Base-by-base conservation (phyloP, 495 filamentous ascomycete species). In the Lasiosphaeria ovina region DNA sequence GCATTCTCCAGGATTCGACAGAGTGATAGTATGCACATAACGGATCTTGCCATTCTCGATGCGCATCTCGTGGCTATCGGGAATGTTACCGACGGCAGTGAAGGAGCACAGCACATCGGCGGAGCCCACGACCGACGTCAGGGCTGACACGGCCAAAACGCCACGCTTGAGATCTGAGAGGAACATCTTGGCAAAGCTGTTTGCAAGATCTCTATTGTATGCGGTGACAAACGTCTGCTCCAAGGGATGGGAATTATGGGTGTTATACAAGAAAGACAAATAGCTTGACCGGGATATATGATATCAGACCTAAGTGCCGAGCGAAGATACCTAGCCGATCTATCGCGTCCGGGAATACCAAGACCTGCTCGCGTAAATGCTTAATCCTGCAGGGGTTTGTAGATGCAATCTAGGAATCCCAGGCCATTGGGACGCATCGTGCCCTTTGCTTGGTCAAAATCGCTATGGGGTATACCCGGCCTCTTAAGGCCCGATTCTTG, bases 11-110 rank as follows among this genome's bases (percentile, higher is more conserved):
- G n/a, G n/a, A n/a, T n/a, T n/a, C n/a, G n/a, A n/a, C n/a, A 64
- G 44, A 3, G 76, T 77, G 58, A 78, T 76, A 0, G 76, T 76
- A 51, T 78, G 76, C 0, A 77, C 51, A 32, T 71, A 78, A 3
- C 76, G 66, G 10, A 78, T 51, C 69, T 75, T 77, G 0, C 74
- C 74, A 12, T 65, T 69, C 61, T 78, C 75, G 4, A 78, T 44
- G 10, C 76, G 66, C 58, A 77, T 77, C 62, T 72, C 66, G 40
- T 78, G 76, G 48, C 70, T 74, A 35, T 77, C 76, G 2, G 74
- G 69, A 1, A 68, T 72, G 48, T 35, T 72, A 67, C 56, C 75
- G 66, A 58, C 72, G 75, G 54, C 74, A 63, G 60, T 72, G 34
- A 61, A 76, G 38, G 38, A 40, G 38, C 38, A 40, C 24, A 78